phyloP scores from a whole-genome alignment of 1,284 basidiomycete genomes.

The Cutaneotrichosporon sp. region DNA sequence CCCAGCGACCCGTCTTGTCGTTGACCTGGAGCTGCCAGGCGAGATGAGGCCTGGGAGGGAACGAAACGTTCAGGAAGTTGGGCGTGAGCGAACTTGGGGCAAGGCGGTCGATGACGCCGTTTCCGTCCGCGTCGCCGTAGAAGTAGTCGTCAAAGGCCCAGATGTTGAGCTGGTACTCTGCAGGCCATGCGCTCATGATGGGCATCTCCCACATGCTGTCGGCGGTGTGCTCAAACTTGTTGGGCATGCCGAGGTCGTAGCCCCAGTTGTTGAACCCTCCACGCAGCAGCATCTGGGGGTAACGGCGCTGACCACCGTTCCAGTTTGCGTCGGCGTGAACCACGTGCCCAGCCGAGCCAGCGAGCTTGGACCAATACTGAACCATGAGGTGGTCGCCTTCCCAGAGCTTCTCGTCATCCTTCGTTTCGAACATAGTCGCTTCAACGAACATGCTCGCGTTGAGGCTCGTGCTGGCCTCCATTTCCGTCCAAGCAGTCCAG shows the following conservation, averaged over 20 bases:
- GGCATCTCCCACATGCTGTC: constrained; percentile 57
- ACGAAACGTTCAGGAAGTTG: constrained; percentile 83
- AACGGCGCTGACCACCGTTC: constrained; percentile 63
- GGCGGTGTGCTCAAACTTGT: constrained; percentile 63
- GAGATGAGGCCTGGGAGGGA: constrained; percentile 61
- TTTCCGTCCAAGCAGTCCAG: constrained; percentile 74
- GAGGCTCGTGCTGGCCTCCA: constrained; percentile 70
- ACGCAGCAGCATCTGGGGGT: constrained; percentile 79
- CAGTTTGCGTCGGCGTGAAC: constrained; percentile 74
- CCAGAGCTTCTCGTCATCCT: constrained; percentile 63
- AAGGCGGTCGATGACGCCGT: constrained; percentile 81
- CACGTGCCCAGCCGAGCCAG: constrained; percentile 64
- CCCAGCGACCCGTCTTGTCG: constrained; percentile 73
- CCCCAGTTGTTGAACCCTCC: constrained; percentile 89
- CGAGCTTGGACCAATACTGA: constrained; percentile 76
- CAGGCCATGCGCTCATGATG: constrained; percentile 83
- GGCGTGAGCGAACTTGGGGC: constrained; percentile 76
- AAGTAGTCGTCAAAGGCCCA: constrained; percentile 84
- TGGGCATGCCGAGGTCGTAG: constrained; percentile 73
- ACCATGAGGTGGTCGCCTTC: constrained; percentile 77
- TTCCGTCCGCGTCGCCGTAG: constrained; percentile 82
- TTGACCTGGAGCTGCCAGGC: constrained; percentile 79
- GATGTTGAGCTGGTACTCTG: constrained; percentile 80
- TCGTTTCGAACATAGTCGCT: neutral
- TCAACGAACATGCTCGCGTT: constrained; percentile 61